Percentiles rank a stretch among this genome's conserved stretches.
Evolutionary conservation across 2,329 filamentous ascomycete genomes (phyloP).

Genomic region (Chaetoscypha palmicola): DNA sequence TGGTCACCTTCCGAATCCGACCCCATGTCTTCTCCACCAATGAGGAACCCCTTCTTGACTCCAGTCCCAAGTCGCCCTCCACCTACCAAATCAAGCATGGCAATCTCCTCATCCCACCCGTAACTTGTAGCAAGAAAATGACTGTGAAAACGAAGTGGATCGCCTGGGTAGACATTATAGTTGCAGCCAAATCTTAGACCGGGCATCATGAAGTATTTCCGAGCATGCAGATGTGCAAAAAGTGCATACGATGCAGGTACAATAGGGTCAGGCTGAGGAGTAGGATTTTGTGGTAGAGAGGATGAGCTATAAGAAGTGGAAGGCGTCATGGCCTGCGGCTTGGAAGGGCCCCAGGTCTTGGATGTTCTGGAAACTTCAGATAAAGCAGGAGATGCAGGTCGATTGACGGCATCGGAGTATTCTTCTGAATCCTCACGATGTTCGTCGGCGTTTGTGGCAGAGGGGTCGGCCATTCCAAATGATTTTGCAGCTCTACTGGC

Average conservation of each 20-base stretch:
- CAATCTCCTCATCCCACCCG: constrained; percentile 81
- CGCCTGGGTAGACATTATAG: constrained; percentile 91
- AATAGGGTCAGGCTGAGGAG: constrained; percentile 29
- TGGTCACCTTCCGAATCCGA: constrained; percentile 30
- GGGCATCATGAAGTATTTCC: constrained; percentile 81
- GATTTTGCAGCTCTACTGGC: constrained; percentile 10
- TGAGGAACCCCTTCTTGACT: constrained; percentile 90
- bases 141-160: constrained; percentile 89
- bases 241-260: constrained; percentile 60
- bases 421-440: constrained; percentile 2
- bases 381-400: constrained; percentile 32
- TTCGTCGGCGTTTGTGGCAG: background rate
- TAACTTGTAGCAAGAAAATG: constrained; percentile 84
- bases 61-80: constrained; percentile 85
- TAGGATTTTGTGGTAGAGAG: constrained; percentile 21
- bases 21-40: constrained; percentile 58
- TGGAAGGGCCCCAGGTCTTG: background rate
- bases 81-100: constrained; percentile 75
- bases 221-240: constrained; percentile 70
- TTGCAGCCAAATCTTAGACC: constrained; percentile 91
- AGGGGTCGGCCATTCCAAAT: constrained; percentile 1
- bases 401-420: constrained; percentile 10
- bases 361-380: constrained; percentile 15
- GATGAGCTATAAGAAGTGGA: constrained; percentile 38
- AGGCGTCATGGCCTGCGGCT: constrained; percentile 35